These are phyloP conservation scores for Lactarius psammicola DNA, from an alignment of 768 basidiomycete genomes.

Conservation along the genomic window DNA sequence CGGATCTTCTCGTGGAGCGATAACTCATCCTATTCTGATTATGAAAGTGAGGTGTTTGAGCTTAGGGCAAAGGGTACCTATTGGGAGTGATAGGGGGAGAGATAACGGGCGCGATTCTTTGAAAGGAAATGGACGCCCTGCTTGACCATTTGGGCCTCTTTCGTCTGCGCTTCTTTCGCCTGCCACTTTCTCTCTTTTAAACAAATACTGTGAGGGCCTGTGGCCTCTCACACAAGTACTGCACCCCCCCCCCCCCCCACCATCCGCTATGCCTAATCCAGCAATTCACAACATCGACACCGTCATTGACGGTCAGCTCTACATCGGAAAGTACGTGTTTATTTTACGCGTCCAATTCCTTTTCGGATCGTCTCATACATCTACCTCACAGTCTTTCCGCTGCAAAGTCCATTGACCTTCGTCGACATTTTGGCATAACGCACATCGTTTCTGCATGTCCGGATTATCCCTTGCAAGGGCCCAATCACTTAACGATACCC, in stretches of 20 bases:
- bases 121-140: neutral
- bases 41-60: conserved; percentile 5
- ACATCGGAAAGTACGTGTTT: conserved; percentile 28
- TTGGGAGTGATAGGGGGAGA: conserved; percentile 9
- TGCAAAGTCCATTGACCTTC: conserved; percentile 23
- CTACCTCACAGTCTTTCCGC: conserved; percentile 21
- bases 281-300: conserved; percentile 24
- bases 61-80: neutral
- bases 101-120: conserved; percentile 4
- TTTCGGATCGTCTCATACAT: neutral
- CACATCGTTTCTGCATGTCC: conserved; percentile 77
- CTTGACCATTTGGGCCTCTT: neutral
- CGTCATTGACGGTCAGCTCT: conserved; percentile 26
- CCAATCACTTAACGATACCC: conserved; percentile 66
- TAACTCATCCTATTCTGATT: neutral
- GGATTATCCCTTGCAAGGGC: conserved; percentile 57
- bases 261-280: conserved; percentile 19
- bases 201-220: neutral
- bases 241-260: neutral
- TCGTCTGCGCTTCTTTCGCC: neutral
- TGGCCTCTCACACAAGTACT: neutral
- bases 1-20: neutral
- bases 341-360: neutral
- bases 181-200: conserved; percentile 5
- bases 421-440: conserved; percentile 66